Percentiles rank a stretch among this genome's conserved stretches.
Evolutionary conservation across 2,329 filamentous ascomycete genomes (phyloP).

Genomic region (Zelopaecilomyces penicillatus): DNA sequence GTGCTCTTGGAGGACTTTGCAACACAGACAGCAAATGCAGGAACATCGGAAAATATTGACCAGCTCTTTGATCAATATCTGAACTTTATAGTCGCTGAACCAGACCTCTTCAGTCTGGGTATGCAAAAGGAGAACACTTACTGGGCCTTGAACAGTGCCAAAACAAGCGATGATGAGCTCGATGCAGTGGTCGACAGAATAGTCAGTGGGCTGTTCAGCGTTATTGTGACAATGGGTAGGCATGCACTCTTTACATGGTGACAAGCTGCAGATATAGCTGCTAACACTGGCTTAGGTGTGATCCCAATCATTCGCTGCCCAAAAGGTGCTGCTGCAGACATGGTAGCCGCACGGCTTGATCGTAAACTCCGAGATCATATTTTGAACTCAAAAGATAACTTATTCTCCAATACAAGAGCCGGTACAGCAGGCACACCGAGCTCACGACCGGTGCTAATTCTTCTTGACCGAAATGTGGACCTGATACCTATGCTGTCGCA

Average conservation of each 20-base stretch:
- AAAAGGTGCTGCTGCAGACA: slow-evolving; percentile 84
- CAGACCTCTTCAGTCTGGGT: slow-evolving; percentile 88
- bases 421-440: slow-evolving; percentile 53
- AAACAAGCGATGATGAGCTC: slow-evolving; percentile 82
- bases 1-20: slow-evolving; percentile 93
- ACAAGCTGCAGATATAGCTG: not conserved
- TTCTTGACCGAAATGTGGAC: slow-evolving; percentile 93
- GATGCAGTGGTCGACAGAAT: slow-evolving; percentile 83
- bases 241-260: not conserved
- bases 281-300: slow-evolving; percentile 45
- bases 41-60: slow-evolving; percentile 80
- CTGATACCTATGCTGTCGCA: slow-evolving; percentile 98
- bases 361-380: slow-evolving; percentile 94
- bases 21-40: slow-evolving; percentile 72
- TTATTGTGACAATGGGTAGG: slow-evolving; percentile 93
- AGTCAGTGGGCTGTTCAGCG: slow-evolving; percentile 93
- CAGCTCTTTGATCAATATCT: slow-evolving; percentile 95
- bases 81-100: slow-evolving; percentile 94
- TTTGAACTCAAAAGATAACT: slow-evolving; percentile 93
- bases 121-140: slow-evolving; percentile 88
- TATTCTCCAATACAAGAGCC: slow-evolving; percentile 69
- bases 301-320: slow-evolving; percentile 95
- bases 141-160: slow-evolving; percentile 90
- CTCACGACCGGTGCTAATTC: slow-evolving; percentile 79
- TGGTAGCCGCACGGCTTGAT: slow-evolving; percentile 89